Percentiles rank a stretch among this genome's conserved stretches.
These are phyloP conservation scores for Rhizoclosmatium globosum DNA, from an alignment of 192 early-diverging fungal genomes.

Conservation along the genomic window DNA sequence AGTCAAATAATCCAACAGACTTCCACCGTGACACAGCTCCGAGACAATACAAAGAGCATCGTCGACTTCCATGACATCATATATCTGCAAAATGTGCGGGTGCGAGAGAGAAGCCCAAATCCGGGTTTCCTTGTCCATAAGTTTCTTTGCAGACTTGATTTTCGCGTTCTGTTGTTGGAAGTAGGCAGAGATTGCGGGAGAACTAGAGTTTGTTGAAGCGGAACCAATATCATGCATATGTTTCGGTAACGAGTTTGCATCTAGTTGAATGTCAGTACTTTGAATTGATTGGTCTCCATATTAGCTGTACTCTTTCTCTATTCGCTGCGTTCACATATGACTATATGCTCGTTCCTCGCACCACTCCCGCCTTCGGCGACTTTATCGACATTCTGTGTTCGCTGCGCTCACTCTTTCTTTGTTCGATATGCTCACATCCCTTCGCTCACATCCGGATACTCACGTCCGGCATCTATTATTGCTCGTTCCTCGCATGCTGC, in stretches of 20 bases:
- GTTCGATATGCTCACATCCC: too few species aligned
- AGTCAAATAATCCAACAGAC: constrained; percentile 68
- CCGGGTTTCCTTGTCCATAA: constrained; percentile 68
- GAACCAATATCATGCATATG: neutral
- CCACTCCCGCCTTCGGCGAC: too few species aligned
- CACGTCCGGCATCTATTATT: too few species aligned
- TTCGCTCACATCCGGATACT: too few species aligned
- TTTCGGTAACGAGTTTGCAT: neutral
- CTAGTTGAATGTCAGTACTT: neutral
- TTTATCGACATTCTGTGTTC: too few species aligned
- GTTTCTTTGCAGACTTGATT: constrained; percentile 40
- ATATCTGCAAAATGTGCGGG: constrained; percentile 70
- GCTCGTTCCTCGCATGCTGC: too few species aligned
- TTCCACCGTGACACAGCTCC: constrained; percentile 72
- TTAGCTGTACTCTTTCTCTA: neutral
- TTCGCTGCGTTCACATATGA: too few species aligned
- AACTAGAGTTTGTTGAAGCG: neutral
- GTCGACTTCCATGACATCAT: constrained; percentile 72
- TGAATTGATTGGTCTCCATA: constrained; percentile 2
- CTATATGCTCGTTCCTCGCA: too few species aligned
- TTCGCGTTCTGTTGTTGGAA: neutral
- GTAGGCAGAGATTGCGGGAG: neutral
- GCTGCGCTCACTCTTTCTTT: too few species aligned
- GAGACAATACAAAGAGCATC: constrained; percentile 73
- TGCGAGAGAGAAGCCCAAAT: constrained; percentile 76